A percentile compares a stretch with the other conserved stretches of the same genome.
Evolutionary conservation across 441 rosid genomes (phyloP).

Genomic region (Euphorbia celastroides): DNA sequence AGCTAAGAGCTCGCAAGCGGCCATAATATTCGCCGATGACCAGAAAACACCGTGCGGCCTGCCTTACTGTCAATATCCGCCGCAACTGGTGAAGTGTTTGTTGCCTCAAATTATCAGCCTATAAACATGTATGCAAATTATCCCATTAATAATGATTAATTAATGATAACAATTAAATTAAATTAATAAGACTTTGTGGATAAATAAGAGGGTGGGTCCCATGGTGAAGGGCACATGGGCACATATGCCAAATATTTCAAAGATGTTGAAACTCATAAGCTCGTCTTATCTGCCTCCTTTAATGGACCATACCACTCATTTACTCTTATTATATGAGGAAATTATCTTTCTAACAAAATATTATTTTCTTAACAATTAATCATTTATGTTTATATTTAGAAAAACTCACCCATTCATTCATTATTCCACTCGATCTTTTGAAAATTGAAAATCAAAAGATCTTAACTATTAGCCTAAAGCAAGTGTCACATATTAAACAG

Average conservation of each 20-base stretch:
- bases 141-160: not conserved
- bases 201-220: slow-evolving; percentile 19
- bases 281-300: slow-evolving; percentile 28
- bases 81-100: slow-evolving; percentile 71
- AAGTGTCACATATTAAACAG: too few relatives aligned
- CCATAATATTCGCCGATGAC: slow-evolving; percentile 85
- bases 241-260: slow-evolving; percentile 25
- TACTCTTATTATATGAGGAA: slow-evolving; percentile 5
- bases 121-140: not conserved
- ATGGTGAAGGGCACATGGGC: slow-evolving; percentile 17
- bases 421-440: too few relatives aligned
- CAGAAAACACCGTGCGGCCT: slow-evolving; percentile 76
- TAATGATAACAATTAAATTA: not conserved
- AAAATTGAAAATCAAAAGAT: too few relatives aligned
- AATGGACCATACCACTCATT: slow-evolving; percentile 35
- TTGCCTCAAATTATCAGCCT: slow-evolving; percentile 94
- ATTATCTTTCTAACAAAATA: not conserved
- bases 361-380: too few relatives aligned
- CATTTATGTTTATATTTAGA: too few relatives aligned
- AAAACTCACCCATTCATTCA: too few relatives aligned
- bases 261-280: slow-evolving; percentile 25
- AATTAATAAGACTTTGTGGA: not conserved
- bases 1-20: slow-evolving; percentile 85
- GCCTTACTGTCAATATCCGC: slow-evolving; percentile 71
- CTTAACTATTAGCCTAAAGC: too few relatives aligned